A percentile compares a stretch with the other conserved stretches of the same genome.
Conservation (phyloP, 2,329 filamentous ascomycete species). For the Ophiosphaerella herpotricha region DNA sequence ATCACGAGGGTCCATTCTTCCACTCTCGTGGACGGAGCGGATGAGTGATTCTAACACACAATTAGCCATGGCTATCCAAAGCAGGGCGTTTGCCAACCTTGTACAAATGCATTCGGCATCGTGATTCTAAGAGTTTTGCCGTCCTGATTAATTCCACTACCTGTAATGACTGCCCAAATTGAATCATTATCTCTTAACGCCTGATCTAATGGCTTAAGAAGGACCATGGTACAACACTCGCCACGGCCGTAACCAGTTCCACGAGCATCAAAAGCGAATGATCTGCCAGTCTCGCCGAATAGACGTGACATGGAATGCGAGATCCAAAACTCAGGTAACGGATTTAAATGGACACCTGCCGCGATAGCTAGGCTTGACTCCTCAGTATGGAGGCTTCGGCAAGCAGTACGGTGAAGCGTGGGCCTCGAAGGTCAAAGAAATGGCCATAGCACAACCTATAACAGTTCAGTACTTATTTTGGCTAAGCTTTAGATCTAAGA, state of each 20-base stretch:
- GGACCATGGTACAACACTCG: slow-evolving; percentile 64
- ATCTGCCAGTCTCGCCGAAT: slow-evolving; percentile 35
- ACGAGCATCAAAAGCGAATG: slow-evolving; percentile 51
- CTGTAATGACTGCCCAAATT: slow-evolving; percentile 51
- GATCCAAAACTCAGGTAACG: slow-evolving; percentile 32
- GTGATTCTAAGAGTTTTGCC: slow-evolving; percentile 63
- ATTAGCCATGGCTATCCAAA: not conserved
- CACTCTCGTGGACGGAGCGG: slow-evolving; percentile 23
- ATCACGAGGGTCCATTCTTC: slow-evolving; percentile 26
- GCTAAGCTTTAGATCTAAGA: not conserved
- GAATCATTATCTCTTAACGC: slow-evolving; percentile 63
- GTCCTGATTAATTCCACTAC: slow-evolving; percentile 54
- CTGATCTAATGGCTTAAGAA: slow-evolving; percentile 63
- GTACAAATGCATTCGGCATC: slow-evolving; percentile 60
- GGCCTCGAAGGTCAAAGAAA: slow-evolving; percentile 38
- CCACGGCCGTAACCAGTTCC: slow-evolving; percentile 68
- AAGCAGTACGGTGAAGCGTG: slow-evolving; percentile 34
- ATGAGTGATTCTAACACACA: slow-evolving; percentile 19
- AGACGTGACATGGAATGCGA: slow-evolving; percentile 27
- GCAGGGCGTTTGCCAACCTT: slow-evolving; percentile 28
- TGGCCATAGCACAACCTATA: slow-evolving; percentile 21
- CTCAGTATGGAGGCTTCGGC: slow-evolving; percentile 30
- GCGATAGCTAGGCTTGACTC: slow-evolving; percentile 34
- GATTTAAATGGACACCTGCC: slow-evolving; percentile 22
- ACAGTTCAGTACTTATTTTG: not conserved